These are phyloP conservation scores for Phlegmacium glaucopus DNA, from an alignment of 768 basidiomycete species.

Conservation along the genomic window DNA sequence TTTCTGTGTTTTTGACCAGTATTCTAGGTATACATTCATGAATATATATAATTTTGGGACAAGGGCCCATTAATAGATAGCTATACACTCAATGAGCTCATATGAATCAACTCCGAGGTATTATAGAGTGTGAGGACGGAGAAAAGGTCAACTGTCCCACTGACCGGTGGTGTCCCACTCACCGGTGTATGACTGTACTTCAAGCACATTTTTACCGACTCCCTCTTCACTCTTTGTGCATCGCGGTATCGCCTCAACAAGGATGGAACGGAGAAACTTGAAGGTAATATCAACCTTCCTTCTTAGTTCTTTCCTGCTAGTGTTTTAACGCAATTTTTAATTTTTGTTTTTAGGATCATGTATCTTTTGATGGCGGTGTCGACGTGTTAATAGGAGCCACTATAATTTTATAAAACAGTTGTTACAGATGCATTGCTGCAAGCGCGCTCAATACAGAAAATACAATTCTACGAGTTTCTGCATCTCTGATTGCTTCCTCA, in stretches of 20 bases:
- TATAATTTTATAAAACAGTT: conserved; percentile 21
- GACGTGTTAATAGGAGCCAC: conserved; percentile 30
- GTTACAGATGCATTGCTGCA: background rate
- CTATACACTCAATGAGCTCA: no score
- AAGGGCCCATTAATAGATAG: no score
- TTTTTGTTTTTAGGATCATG: conserved; percentile 9
- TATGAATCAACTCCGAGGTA: no score
- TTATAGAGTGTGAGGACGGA: no score
- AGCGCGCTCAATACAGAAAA: background rate
- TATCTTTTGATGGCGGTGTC: conserved; percentile 35
- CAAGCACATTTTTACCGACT: conserved; percentile 28
- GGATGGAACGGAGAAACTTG: no score
- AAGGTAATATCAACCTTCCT: conserved; percentile 39
- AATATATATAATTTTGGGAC: no score
- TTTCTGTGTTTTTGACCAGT: no score
- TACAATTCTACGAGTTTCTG: background rate
- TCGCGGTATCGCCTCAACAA: conserved; percentile 40
- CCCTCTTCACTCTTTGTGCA: conserved; percentile 31
- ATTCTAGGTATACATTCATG: no score
- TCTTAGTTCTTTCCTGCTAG: conserved; percentile 20
- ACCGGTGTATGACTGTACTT: no score
- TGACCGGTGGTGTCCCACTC: no score
- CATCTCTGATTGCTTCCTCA: background rate
- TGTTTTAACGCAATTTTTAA: background rate
- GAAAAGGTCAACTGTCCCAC: no score